A percentile compares a stretch with the other conserved stretches of the same genome.
Conservation (phyloP, 2,329 filamentous ascomycete species). For the Neofusicoccum kwambonambiense region DNA sequence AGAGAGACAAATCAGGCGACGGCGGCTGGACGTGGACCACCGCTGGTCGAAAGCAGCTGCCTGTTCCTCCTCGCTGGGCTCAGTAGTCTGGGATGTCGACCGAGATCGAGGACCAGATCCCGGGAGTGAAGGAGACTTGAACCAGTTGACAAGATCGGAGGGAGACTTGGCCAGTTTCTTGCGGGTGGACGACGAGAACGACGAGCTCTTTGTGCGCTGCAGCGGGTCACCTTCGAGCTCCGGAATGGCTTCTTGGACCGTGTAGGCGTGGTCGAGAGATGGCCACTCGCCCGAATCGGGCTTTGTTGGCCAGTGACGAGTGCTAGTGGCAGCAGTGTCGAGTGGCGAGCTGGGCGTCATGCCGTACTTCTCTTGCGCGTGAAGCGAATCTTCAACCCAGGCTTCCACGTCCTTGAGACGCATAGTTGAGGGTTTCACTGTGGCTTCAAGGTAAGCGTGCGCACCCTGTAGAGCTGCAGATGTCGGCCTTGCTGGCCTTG, state of each 20-base stretch:
- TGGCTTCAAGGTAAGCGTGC: conserved; percentile 1
- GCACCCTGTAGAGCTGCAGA: not conserved
- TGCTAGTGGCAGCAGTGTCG: not conserved
- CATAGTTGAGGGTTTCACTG: conserved; percentile 7
- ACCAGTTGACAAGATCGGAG: conserved; percentile 5
- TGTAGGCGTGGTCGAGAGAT: not conserved
- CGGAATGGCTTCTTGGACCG: not conserved
- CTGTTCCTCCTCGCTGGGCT: conserved; percentile 1
- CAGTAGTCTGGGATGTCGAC: not conserved
- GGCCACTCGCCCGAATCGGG: not conserved
- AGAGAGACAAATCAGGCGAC: not conserved
- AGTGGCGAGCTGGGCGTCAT: not conserved
- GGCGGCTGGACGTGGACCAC: conserved; percentile 1
- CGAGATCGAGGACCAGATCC: not conserved
- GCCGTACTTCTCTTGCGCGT: not conserved
- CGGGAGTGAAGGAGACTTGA: not conserved
- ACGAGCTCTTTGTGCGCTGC: not conserved
- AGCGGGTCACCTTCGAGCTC: not conserved
- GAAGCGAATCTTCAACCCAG: conserved; percentile 6
- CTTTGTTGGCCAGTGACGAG: not conserved
- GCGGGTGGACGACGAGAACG: not conserved
- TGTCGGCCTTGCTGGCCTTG: conserved; percentile 2
- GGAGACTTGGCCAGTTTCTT: not conserved
- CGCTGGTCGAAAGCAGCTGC: not conserved
- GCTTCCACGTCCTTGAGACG: conserved; percentile 3